A percentile compares a stretch with the other conserved stretches of the same genome.
phyloP scores from a whole-genome alignment of 2,329 filamentous ascomycete genomes.

The Ophiostoma angusticollis region DNA sequence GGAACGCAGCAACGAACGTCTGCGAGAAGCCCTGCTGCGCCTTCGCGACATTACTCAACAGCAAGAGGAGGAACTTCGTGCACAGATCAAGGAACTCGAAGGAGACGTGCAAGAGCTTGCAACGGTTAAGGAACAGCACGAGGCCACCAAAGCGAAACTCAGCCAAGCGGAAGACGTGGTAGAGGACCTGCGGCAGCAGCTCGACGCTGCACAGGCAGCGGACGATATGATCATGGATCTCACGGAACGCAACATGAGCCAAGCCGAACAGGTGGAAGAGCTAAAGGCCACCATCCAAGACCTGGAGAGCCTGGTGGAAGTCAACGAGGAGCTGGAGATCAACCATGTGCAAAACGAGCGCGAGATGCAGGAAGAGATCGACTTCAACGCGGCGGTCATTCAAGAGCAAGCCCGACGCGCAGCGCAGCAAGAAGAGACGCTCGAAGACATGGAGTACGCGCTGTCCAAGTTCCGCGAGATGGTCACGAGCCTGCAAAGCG shows the following conservation, averaged over 20 bases:
- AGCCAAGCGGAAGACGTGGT: constrained; percentile 59
- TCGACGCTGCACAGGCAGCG: constrained; percentile 76
- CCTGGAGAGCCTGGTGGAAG: constrained; percentile 76
- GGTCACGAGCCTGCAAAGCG: constrained; percentile 70
- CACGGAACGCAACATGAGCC: constrained; percentile 71
- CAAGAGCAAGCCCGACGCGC: constrained; percentile 66
- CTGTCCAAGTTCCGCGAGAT: constrained; percentile 80
- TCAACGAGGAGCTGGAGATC: constrained; percentile 87
- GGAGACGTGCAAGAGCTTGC: constrained; percentile 58
- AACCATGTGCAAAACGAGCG: constrained; percentile 90
- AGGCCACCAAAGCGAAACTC: constrained; percentile 59
- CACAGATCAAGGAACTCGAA: constrained; percentile 61
- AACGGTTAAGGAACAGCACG: constrained; percentile 55
- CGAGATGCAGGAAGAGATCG: constrained; percentile 86
- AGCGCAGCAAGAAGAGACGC: constrained; percentile 61
- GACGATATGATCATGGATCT: constrained; percentile 93
- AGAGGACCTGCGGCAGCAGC: constrained; percentile 77
- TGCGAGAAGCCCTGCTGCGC: constrained; percentile 72
- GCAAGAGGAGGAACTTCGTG: constrained; percentile 65
- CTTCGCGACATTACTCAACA: constrained; percentile 80
- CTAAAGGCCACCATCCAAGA: constrained; percentile 73
- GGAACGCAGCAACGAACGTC: constrained; percentile 77
- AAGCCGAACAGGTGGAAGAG: constrained; percentile 73
- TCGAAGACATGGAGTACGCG: constrained; percentile 85
- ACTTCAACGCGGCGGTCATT: constrained; percentile 74